Evolutionary conservation across 1,139 yeast genomes (phyloP).

Genomic region (Blastobotrys malaysiensis): DNA sequence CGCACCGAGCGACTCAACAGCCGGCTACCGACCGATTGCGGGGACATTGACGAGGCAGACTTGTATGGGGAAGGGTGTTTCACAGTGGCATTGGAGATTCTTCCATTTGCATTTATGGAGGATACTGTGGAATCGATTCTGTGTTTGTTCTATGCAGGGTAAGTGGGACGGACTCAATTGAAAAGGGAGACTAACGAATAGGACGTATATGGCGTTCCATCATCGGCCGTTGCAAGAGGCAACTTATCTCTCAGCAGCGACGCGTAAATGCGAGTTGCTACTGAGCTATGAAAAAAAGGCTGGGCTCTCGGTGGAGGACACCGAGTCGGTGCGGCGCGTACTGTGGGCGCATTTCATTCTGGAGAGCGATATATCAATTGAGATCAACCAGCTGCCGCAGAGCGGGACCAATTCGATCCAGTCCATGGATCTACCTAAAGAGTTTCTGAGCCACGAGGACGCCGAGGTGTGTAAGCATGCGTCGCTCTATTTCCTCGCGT

Average conservation of each 20-base stretch:
- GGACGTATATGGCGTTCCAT: constrained; percentile 16
- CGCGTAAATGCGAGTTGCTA: constrained; percentile 15
- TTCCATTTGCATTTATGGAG: not conserved
- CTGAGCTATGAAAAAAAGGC: constrained; percentile 10
- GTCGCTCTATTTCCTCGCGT: constrained; percentile 19
- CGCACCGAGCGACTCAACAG: not conserved
- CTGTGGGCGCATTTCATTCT: constrained; percentile 18
- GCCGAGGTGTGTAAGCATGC: constrained; percentile 14
- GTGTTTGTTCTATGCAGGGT: not conserved
- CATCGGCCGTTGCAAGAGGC: constrained; percentile 18
- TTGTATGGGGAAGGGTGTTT: not conserved
- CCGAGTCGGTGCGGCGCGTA: constrained; percentile 15
- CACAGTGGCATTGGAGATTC: not conserved
- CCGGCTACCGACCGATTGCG: not conserved
- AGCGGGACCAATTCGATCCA: constrained; percentile 16
- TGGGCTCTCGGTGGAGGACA: constrained; percentile 8
- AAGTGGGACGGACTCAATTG: not conserved
- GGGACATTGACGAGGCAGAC: not conserved
- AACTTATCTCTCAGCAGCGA: constrained; percentile 15
- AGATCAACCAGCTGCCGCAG: constrained; percentile 18
- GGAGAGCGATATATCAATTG: constrained; percentile 18
- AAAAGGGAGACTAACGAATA: not conserved
- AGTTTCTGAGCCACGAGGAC: constrained; percentile 15
- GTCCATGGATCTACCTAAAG: constrained; percentile 15
- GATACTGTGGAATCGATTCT: not conserved